A percentile compares a stretch with the other conserved stretches of the same genome.
Conservation (phyloP, 2,329 filamentous ascomycete genomes). For the Aspergillus neotritici region DNA sequence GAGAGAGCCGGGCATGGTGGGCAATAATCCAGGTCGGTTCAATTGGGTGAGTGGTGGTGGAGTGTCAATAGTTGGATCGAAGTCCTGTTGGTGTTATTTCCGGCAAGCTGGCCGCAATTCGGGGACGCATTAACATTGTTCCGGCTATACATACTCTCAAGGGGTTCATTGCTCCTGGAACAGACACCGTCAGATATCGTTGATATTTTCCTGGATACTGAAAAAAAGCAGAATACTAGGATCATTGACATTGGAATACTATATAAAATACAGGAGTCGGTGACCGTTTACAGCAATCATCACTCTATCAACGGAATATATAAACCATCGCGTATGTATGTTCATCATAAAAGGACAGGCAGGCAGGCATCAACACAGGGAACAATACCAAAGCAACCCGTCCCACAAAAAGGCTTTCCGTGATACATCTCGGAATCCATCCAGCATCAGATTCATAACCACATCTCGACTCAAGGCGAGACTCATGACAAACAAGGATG, state of each 20-base stretch:
- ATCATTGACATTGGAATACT: constrained; percentile 7
- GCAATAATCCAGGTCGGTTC: constrained; percentile 6
- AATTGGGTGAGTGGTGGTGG: constrained; percentile 3
- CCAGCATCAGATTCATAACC: too few relatives aligned
- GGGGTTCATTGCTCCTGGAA: not conserved
- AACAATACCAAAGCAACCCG: not conserved
- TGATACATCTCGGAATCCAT: too few relatives aligned
- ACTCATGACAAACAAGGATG: constrained; percentile 11
- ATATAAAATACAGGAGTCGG: constrained; percentile 2
- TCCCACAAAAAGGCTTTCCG: not conserved
- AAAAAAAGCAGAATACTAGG: not conserved
- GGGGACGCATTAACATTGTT: constrained; percentile 21
- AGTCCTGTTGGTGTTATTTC: constrained; percentile 9
- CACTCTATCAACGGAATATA: constrained; percentile 13
- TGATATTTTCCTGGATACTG: too few relatives aligned
- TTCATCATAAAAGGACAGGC: constrained; percentile 14
- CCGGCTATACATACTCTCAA: constrained; percentile 14
- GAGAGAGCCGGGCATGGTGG: constrained; percentile 65
- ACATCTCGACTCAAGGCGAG: too few relatives aligned
- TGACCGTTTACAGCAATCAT: constrained; percentile 1
- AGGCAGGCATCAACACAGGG: constrained; percentile 6
- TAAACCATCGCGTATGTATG: constrained; percentile 10
- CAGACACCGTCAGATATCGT: too few relatives aligned
- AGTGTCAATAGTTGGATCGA: constrained; percentile 1
- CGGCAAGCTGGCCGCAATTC: constrained; percentile 21